These are phyloP conservation scores for Priceomyces castillae DNA, from an alignment of 805 yeast species.

Conservation along the genomic window DNA sequence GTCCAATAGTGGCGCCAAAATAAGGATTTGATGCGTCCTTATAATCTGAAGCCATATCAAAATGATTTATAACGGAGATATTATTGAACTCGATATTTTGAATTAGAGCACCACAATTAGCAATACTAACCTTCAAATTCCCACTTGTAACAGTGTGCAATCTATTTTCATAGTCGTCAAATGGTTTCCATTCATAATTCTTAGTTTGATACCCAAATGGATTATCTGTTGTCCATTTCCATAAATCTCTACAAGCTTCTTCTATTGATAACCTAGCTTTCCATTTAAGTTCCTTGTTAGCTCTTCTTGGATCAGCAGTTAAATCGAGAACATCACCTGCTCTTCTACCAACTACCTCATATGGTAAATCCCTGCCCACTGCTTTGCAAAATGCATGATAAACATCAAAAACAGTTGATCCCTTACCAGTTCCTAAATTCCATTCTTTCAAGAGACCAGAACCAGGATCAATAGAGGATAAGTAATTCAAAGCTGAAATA, in stretches of 20 bases:
- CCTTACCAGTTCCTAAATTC: conserved; percentile 81
- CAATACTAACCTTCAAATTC: conserved; percentile 37
- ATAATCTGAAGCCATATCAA: conserved; percentile 31
- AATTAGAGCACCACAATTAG: conserved; percentile 53
- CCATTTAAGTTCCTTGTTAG: conserved; percentile 67
- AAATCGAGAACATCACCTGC: conserved; percentile 75
- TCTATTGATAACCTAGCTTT: conserved; percentile 51
- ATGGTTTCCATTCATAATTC: conserved; percentile 32
- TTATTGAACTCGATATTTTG: conserved; percentile 42
- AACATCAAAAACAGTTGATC: conserved; percentile 76
- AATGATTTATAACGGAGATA: conserved; percentile 39
- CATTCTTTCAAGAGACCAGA: conserved; percentile 66
- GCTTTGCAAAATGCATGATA: conserved; percentile 62
- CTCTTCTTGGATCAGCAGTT: conserved; percentile 69
- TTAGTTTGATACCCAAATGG: conserved; percentile 55
- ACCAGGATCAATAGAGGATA: conserved; percentile 28
- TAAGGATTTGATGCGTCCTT: conserved; percentile 41
- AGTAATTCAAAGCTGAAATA: conserved; percentile 62
- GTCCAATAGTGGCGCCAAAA: conserved; percentile 65
- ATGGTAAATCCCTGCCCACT: conserved; percentile 62
- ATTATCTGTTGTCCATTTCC: conserved; percentile 73
- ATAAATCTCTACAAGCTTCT: conserved; percentile 67
- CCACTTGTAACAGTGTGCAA: conserved; percentile 35
- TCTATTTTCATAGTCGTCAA: conserved; percentile 30
- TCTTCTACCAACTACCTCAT: conserved; percentile 63